Evolutionary conservation across 129 eudicot species (phyloP).

Genomic region (Apium graveolens): DNA sequence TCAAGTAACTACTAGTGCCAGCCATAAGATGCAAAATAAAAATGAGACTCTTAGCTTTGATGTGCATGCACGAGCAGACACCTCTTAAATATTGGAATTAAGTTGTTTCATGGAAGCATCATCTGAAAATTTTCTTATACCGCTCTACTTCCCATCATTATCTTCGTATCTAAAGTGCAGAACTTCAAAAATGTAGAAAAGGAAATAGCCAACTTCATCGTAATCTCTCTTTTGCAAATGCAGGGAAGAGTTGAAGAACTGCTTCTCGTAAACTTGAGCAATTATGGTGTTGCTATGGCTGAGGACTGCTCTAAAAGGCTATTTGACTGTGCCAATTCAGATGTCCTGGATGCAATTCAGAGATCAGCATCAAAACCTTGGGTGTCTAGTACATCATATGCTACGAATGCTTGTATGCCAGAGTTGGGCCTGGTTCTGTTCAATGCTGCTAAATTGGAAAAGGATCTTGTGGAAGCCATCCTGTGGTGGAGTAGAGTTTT

Average conservation of each 20-base stretch:
- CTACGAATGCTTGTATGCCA: conserved; percentile 14
- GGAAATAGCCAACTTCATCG: not conserved
- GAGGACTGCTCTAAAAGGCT: conserved; percentile 16
- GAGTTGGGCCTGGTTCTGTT: conserved; percentile 4
- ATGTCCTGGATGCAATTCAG: conserved; percentile 16
- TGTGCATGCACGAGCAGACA: not conserved
- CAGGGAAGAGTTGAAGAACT: conserved; percentile 20
- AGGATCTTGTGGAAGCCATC: conserved; percentile 17
- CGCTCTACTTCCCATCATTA: not conserved
- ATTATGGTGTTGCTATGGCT: conserved; percentile 11
- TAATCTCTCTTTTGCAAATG: not conserved
- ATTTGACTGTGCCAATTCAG: conserved; percentile 6
- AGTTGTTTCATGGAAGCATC: not conserved
- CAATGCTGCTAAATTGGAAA: conserved; percentile 13
- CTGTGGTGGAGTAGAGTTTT: conserved; percentile 19
- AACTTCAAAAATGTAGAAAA: not conserved
- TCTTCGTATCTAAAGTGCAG: not conserved
- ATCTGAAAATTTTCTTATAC: not conserved
- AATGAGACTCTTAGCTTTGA: not conserved
- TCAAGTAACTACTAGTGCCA: not conserved
- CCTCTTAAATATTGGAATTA: not conserved
- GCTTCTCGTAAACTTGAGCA: conserved; percentile 4
- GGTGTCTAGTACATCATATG: conserved; percentile 11
- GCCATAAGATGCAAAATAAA: not conserved
- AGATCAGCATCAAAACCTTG: conserved; percentile 19